Evolutionary conservation across 2,329 filamentous ascomycete genomes (phyloP), one percentile per base, ranked within the genome.

Genomic region (Fusarium zealandicum): DNA sequence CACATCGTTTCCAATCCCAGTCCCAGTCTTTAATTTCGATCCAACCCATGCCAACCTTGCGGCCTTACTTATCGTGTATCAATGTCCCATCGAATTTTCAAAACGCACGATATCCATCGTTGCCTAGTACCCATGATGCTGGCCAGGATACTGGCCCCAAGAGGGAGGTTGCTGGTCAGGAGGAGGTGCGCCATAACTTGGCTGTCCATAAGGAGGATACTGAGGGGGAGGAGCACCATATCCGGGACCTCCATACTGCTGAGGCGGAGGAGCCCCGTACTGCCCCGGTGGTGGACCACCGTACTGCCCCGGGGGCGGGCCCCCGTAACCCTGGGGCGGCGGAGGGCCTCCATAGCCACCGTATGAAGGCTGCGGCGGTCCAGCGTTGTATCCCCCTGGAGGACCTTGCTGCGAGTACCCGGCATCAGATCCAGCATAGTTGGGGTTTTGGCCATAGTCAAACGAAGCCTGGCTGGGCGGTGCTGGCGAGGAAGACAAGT

Each of bases 381-480:
- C 69, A 45, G 67, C 66, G 39, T 59, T 51, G 28, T 66, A 67
- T 16, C 54, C 54, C 7, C 57, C 51, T 4, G 38, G 49, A 33
- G 63, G 57, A 10, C 56, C 68, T 17, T 64, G 63, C 38, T 64
- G 68, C 35, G 65, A 42, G 44, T 64, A 62, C 49, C 51, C 66
- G 55, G 53, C 57, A 20, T 53, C 51, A 20, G 66, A 64, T 30
- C 40, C 55, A 2, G 64, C 59, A 22, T 74, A 74, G 13, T 66
- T 69, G 2, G 71, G 64, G 45, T 72, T 72, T 35, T 76, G 62
- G 20, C 75, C 72, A 53, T 80, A 78, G n/a, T 76, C 75, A 54
- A 76, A 81, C 0, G 71, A 69, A 60, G 67, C 51, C 68, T 61
- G 60, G 63, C 61, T 63, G 18, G 66, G 67, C 1, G 72, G 72